phyloP scores from a whole-genome alignment of 139 green algal genomes.

The Auxenochlorella pyrenoidosa region DNA sequence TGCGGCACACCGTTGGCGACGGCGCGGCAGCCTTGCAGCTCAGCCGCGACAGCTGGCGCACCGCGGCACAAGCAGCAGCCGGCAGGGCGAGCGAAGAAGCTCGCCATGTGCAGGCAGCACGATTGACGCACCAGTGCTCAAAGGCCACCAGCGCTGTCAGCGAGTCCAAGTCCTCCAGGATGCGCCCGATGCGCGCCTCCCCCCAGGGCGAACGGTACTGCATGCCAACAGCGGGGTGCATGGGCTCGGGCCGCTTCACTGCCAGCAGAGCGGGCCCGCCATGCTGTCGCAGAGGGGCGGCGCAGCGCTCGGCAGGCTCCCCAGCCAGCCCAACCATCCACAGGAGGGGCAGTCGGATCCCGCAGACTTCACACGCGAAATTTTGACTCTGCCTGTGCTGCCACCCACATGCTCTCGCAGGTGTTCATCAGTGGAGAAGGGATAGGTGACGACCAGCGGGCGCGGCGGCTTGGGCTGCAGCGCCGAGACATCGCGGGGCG shows the following conservation, averaged over 20 bases:
- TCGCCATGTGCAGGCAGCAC: no score
- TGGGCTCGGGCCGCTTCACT: no score
- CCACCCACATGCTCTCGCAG: slow-evolving; percentile 26
- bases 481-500: neutral
- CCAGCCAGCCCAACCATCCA: neutral
- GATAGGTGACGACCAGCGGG: slow-evolving; percentile 21
- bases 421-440: slow-evolving; percentile 19
- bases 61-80: no score
- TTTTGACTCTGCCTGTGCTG: no score
- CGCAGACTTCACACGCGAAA: neutral
- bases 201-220: slow-evolving; percentile 86
- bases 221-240: neutral
- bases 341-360: neutral
- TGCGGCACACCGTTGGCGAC: no score
- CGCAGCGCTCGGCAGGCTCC: neutral
- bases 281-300: no score
- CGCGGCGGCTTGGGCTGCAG: slow-evolving; percentile 24
- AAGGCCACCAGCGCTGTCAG: slow-evolving; percentile 85
- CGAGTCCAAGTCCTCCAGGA: slow-evolving; percentile 90
- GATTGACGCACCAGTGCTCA: slow-evolving; percentile 71
- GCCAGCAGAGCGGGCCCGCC: no score
- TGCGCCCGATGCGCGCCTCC: slow-evolving; percentile 70
- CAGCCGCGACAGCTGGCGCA: no score
- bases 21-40: no score
- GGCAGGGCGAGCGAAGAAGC: no score